These are phyloP conservation scores for Eremothecium gossypii DNA, from an alignment of 1,139 yeast genomes.

Conservation along the genomic window DNA sequence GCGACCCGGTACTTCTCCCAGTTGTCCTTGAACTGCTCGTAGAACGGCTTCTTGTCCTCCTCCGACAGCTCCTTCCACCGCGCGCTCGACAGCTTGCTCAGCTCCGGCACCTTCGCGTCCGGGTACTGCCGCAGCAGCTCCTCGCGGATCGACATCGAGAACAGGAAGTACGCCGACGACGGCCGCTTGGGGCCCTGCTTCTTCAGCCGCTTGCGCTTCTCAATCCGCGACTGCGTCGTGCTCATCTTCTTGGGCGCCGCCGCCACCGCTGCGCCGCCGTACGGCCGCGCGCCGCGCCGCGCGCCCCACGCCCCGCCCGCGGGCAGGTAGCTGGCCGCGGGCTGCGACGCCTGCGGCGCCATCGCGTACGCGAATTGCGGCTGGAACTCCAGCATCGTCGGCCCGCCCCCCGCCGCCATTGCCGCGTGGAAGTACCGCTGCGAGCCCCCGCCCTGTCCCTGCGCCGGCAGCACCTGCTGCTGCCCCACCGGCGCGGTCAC, in stretches of 20 bases:
- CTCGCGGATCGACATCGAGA: constrained; percentile 29
- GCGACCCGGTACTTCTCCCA: constrained; percentile 30
- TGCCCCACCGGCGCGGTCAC: constrained; percentile 9
- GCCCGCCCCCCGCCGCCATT: constrained; percentile 10
- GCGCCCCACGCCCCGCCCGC: constrained; percentile 6
- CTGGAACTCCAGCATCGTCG: constrained; percentile 17
- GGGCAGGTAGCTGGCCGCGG: constrained; percentile 10
- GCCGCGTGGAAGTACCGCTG: constrained; percentile 23
- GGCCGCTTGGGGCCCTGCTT: constrained; percentile 33
- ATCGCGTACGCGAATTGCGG: constrained; percentile 8
- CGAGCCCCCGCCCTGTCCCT: constrained; percentile 8
- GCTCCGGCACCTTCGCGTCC: constrained; percentile 30
- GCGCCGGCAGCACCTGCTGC: constrained; percentile 6
- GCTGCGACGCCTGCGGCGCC: constrained; percentile 8
- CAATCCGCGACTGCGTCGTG: constrained; percentile 30
- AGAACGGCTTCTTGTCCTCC: constrained; percentile 29
- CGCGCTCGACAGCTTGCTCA: constrained; percentile 30
- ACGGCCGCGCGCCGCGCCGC: constrained; percentile 7
- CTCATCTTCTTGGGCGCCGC: constrained; percentile 25
- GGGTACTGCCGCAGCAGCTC: constrained; percentile 27
- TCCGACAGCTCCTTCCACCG: constrained; percentile 29
- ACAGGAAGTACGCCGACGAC: constrained; percentile 31
- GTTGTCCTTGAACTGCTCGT: constrained; percentile 27
- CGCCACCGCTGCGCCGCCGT: constrained; percentile 6
- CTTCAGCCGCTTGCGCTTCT: constrained; percentile 28